Percentiles rank a stretch among this genome's conserved stretches.
phyloP scores from a whole-genome alignment of 768 basidiomycete genomes.

The Rhodotorula diobovata region DNA sequence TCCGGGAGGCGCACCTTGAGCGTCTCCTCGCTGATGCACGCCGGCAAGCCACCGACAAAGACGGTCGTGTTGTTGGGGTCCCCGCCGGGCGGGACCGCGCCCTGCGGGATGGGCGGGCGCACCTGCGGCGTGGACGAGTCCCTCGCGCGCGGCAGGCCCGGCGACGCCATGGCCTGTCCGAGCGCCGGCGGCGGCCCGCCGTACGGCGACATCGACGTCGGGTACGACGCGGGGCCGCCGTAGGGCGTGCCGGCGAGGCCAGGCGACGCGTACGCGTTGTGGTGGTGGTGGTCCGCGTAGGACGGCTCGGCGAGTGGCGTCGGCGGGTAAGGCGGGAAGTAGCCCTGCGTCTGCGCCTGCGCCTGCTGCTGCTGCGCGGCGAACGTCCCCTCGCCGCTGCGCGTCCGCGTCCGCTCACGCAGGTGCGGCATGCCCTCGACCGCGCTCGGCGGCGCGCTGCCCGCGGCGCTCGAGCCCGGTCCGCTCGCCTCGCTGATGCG shows the following conservation, averaged over 20 bases:
- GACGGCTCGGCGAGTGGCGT: neutral
- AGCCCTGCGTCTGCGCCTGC: slow-evolving; percentile 10
- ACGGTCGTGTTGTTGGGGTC: slow-evolving; percentile 95
- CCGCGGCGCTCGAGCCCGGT: slow-evolving; percentile 14
- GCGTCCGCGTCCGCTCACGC: slow-evolving; percentile 27
- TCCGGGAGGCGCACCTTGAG: slow-evolving; percentile 56
- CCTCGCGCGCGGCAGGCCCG: neutral
- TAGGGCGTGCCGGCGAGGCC: neutral
- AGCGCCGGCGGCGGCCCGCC: slow-evolving; percentile 1
- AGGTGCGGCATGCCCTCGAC: slow-evolving; percentile 5
- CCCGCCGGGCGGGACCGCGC: slow-evolving; percentile 61
- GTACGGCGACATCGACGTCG: slow-evolving; percentile 10
- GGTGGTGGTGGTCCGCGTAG: neutral
- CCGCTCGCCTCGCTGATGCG: slow-evolving; percentile 42
- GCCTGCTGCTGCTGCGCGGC: neutral
- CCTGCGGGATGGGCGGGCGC: slow-evolving; percentile 50
- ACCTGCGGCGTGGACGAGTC: neutral
- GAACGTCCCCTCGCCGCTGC: slow-evolving; percentile 5
- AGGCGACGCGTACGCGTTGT: slow-evolving; percentile 12
- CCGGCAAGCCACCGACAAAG: slow-evolving; percentile 85
- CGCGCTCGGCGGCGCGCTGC: slow-evolving; percentile 11
- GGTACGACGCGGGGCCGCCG: neutral
- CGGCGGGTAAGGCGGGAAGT: slow-evolving; percentile 27
- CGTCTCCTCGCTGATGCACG: slow-evolving; percentile 84
- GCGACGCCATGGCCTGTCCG: neutral